Evolutionary conservation across 2,329 filamentous ascomycete species (phyloP), one percentile per base, ranked within the genome.

Genomic region (Triangularia setosa): DNA sequence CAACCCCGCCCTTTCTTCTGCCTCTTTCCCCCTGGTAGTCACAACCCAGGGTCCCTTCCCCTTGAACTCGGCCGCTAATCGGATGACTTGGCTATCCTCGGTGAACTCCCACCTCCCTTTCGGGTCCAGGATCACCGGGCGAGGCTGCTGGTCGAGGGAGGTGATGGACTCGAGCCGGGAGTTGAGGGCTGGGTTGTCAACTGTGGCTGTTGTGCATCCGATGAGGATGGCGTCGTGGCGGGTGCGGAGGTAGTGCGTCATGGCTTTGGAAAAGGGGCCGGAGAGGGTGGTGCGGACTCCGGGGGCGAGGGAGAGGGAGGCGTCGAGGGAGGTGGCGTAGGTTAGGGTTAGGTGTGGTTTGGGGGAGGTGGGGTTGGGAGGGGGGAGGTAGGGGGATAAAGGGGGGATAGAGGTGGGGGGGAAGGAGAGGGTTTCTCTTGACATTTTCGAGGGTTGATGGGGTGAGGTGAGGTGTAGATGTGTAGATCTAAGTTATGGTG

Each of bases 181-280:
- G 75, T 96, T 97, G 61, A 98, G 80, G 2, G 87, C 88, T 2
- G 94, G 94, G 73, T 97, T 86, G 75, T 98, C 94, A 21, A 91
- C 90, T 25, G 92, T 80, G 7, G 92, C 91, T 1, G 94, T 98
- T 2, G 90, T 90, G 4, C 90, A 91, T 23, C 94, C 94, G 30
- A 98, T 82, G 24, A 96, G 82, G 69, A 97, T 96, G 44, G 91
- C 92, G 67, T 91, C 87, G 77, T 98, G 93, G 16, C 84, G 85
- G 12, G 89, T 88, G 71, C 94, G 91, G 27, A 98, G 84, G 74
- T 90, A 92, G 77, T 98, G 94, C 0, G 94, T 97, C 92, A 98
- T 96, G 61, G 91, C 85, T 77, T 97, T 97, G 40, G 92, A 92
- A 68, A 88, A 83, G 0, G 90, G 85, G 3, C 93, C 93, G 1